Conservation (phyloP, 2,329 filamentous ascomycete genomes). For the Penicillium janthinellum region DNA sequence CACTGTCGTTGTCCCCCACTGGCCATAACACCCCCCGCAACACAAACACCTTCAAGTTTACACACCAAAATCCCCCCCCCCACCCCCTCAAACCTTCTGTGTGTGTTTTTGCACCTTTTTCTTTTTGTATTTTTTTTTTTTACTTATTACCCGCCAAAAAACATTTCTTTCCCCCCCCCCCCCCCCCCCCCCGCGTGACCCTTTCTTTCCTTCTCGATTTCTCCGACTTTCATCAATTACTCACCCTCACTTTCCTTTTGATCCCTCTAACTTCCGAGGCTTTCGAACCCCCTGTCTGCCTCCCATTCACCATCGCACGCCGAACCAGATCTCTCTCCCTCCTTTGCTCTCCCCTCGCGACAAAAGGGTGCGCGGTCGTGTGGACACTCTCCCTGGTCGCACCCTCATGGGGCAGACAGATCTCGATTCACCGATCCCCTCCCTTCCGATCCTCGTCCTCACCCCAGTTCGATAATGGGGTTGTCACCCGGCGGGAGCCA, state of each 20-base stretch:
- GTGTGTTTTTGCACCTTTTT: background rate
- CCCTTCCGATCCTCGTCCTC: conserved; percentile 16
- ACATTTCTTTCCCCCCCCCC: no score
- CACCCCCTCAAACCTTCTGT: no score
- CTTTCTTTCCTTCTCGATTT: conserved; percentile 7
- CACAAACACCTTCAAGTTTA: no score
- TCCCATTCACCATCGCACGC: background rate
- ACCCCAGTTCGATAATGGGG: conserved; percentile 33
- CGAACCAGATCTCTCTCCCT: background rate
- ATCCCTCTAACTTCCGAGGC: background rate
- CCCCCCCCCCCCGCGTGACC: conserved; percentile 6
- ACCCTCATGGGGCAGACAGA: conserved; percentile 23
- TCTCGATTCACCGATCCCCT: conserved; percentile 11
- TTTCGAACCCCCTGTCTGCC: background rate
- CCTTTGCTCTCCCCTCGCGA: background rate
- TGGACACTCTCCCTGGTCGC: conserved; percentile 15
- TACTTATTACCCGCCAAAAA: no score
- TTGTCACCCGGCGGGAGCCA: conserved; percentile 37
- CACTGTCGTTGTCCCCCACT: no score
- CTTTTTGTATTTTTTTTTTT: no score
- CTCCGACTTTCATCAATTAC: background rate
- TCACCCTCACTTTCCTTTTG: background rate
- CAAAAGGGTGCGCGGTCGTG: conserved; percentile 18
- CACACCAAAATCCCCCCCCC: no score
- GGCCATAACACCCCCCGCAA: no score